Evolutionary conservation across 345 rosid species (phyloP).

Genomic region (Syzygium jambos): DNA sequence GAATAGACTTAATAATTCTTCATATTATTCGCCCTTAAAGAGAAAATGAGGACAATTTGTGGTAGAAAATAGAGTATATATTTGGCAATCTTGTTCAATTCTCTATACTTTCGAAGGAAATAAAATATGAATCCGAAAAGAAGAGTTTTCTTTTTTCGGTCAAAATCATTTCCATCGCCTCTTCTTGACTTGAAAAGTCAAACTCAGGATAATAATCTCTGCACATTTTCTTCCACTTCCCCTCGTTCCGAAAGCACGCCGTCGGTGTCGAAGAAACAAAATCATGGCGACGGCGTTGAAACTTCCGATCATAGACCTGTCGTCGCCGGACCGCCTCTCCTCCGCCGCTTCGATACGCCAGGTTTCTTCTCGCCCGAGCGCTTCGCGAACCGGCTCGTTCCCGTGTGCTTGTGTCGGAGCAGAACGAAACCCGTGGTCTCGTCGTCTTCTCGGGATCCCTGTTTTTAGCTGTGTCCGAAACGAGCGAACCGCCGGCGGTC

Average conservation of each 20-base stretch:
- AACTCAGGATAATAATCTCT: not conserved
- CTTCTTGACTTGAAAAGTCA: not conserved
- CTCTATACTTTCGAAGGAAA: not conserved
- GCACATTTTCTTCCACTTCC: not conserved
- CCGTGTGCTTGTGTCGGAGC: not conserved
- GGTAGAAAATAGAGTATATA: not conserved
- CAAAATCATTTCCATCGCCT: not conserved
- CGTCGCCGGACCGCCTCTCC: constrained; percentile 29
- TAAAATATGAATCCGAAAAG: not conserved
- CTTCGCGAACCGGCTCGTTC: not conserved
- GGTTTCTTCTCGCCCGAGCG: constrained; percentile 12
- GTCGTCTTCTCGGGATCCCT: not conserved
- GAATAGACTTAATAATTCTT: not conserved
- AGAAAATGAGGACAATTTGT: not conserved
- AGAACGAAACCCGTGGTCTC: not conserved
- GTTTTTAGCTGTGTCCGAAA: not conserved
- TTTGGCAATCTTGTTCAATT: not conserved
- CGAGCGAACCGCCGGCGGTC: not conserved
- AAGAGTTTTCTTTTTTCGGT: not conserved
- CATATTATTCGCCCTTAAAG: not conserved
- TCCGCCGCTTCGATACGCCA: constrained; percentile 36
- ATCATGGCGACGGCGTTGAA: constrained; percentile 9
- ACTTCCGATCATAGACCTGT: constrained; percentile 45
- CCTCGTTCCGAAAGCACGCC: not conserved
- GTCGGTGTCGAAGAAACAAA: not conserved